Conservation (phyloP, 2,329 filamentous ascomycete genomes). For the Trichophyton benhamiae region DNA sequence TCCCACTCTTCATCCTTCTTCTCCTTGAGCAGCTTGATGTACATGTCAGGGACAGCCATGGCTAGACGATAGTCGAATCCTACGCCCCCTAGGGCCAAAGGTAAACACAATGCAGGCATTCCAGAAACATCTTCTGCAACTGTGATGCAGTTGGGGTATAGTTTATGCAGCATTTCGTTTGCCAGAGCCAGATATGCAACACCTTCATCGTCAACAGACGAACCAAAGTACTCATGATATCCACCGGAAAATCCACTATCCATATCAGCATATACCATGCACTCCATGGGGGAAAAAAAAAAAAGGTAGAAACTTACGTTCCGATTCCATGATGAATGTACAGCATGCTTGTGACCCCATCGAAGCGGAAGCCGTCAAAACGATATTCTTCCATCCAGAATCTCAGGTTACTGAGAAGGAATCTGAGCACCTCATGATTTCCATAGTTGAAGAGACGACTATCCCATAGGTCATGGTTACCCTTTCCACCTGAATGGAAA, state of each 20-base stretch:
- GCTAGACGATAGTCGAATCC: slow-evolving; percentile 95
- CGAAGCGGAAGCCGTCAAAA: slow-evolving; percentile 95
- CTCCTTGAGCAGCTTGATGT: slow-evolving; percentile 97
- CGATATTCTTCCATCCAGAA: slow-evolving; percentile 99
- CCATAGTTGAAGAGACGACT: slow-evolving; percentile 96
- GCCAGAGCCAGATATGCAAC: slow-evolving; percentile 92
- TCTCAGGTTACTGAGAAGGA: slow-evolving; percentile 83
- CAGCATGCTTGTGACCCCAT: slow-evolving; percentile 97
- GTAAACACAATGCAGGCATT: slow-evolving; percentile 91
- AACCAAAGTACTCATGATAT: slow-evolving; percentile 95
- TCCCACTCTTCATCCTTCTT: slow-evolving; percentile 85
- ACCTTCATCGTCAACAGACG: slow-evolving; percentile 79
- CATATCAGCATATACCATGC: slow-evolving; percentile 1
- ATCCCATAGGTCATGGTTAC: slow-evolving; percentile 88
- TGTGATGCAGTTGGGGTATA: slow-evolving; percentile 80
- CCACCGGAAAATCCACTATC: slow-evolving; percentile 83
- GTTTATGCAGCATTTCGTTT: slow-evolving; percentile 85
- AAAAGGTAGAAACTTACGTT: slow-evolving; percentile 50
- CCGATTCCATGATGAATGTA: slow-evolving; percentile 94
- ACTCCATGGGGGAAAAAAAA: background rate
- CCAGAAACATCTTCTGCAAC: slow-evolving; percentile 96
- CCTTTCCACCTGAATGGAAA: slow-evolving; percentile 78
- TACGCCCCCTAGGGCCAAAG: slow-evolving; percentile 73
- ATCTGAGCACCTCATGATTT: slow-evolving; percentile 85
- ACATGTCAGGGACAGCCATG: slow-evolving; percentile 97